Percentiles rank a stretch among this genome's conserved stretches.
These are phyloP conservation scores for Coniochaeta prunicola DNA, from an alignment of 2,329 filamentous ascomycete species.

Conservation along the genomic window DNA sequence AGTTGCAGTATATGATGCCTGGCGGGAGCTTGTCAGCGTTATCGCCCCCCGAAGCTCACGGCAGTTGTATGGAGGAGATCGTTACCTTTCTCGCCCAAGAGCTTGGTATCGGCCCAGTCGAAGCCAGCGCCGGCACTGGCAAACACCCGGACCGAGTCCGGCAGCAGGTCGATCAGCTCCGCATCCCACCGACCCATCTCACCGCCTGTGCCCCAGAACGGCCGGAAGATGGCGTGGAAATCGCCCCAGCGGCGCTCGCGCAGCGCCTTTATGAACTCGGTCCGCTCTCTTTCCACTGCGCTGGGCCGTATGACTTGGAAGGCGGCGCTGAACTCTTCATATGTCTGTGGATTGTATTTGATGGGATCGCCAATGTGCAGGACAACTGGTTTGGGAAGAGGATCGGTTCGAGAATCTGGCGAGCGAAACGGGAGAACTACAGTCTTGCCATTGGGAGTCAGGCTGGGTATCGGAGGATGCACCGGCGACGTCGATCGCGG, in stretches of 20 bases:
- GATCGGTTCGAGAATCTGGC: constrained; percentile 8
- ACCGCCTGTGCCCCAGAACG: constrained; percentile 53
- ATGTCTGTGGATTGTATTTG: constrained; percentile 40
- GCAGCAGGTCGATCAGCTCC: constrained; percentile 50
- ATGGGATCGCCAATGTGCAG: constrained; percentile 67
- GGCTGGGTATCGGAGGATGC: constrained; percentile 14
- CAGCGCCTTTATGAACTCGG: constrained; percentile 41
- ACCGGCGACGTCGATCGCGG: constrained; percentile 20
- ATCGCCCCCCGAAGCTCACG: too few relatives aligned
- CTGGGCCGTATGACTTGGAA: constrained; percentile 47
- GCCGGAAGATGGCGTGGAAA: constrained; percentile 45
- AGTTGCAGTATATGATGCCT: constrained; percentile 67
- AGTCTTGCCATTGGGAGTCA: constrained; percentile 15
- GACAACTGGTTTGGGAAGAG: constrained; percentile 42
- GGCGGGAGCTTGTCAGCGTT: not conserved
- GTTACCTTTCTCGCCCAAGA: constrained; percentile 52
- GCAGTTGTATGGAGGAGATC: not conserved
- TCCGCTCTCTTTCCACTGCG: constrained; percentile 40
- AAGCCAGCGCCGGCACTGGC: constrained; percentile 59
- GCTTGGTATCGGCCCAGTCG: constrained; percentile 58
- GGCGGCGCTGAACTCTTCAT: constrained; percentile 30
- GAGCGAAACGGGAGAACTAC: constrained; percentile 11
- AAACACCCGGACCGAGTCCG: constrained; percentile 50
- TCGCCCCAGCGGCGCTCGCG: constrained; percentile 45
- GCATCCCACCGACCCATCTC: constrained; percentile 60